These are phyloP conservation scores for Leucogyrophana mollusca DNA, from an alignment of 768 basidiomycete species.

Conservation along the genomic window DNA sequence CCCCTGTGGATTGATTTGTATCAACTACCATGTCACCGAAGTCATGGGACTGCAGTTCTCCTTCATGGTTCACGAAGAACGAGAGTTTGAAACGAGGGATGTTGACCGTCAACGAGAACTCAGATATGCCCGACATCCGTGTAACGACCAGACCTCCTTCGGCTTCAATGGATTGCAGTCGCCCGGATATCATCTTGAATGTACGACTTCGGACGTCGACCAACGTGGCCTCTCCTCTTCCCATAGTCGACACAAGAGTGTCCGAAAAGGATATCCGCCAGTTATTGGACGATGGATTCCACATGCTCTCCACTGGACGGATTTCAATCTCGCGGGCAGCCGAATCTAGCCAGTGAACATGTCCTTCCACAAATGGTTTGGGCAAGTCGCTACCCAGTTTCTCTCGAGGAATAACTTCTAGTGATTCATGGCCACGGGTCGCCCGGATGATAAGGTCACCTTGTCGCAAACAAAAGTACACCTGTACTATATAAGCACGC, in stretches of 20 bases:
- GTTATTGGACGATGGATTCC: slow-evolving; percentile 23
- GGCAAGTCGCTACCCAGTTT: slow-evolving; percentile 25
- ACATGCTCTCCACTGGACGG: slow-evolving; percentile 21
- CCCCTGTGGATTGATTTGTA: slow-evolving; percentile 37
- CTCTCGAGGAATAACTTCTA: slow-evolving; percentile 23
- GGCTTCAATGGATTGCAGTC: slow-evolving; percentile 23
- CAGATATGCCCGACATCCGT: neutral
- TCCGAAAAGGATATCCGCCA: slow-evolving; percentile 22
- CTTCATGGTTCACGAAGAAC: slow-evolving; percentile 35
- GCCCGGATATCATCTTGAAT: slow-evolving; percentile 24
- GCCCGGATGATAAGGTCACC: slow-evolving; percentile 20
- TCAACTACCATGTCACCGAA: slow-evolving; percentile 44
- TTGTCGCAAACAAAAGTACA: slow-evolving; percentile 20
- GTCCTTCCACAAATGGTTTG: slow-evolving; percentile 13
- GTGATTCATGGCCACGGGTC: neutral
- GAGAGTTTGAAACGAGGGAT: slow-evolving; percentile 42
- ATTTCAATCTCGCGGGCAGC: slow-evolving; percentile 21
- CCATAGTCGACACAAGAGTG: too few species aligned
- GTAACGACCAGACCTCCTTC: slow-evolving; percentile 21
- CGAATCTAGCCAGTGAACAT: slow-evolving; percentile 32
- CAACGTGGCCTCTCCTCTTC: slow-evolving; percentile 10
- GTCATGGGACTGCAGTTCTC: slow-evolving; percentile 38
- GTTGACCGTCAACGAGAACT: slow-evolving; percentile 20
- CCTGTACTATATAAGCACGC: slow-evolving; percentile 9
- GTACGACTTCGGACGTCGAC: slow-evolving; percentile 26